Evolutionary conservation across 306 rosid species (phyloP), one percentile per base, ranked within the genome.

Genomic region (Vachellia collinsii): DNA sequence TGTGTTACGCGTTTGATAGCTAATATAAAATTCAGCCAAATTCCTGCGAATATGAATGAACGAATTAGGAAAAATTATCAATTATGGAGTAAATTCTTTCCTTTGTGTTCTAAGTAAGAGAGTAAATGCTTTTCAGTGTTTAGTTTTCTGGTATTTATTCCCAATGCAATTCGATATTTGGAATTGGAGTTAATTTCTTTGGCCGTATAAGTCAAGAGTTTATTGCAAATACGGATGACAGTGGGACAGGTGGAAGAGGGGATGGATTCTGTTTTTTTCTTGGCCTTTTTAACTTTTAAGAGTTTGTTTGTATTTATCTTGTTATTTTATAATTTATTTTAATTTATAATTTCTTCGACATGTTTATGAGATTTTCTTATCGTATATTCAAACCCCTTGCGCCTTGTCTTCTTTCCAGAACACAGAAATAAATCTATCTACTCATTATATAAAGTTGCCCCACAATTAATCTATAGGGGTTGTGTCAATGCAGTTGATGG

Each of bases 1-100:
- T 1, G 10, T 17, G 3, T 5, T 12, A 11, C 1, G 20, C 2
- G 0, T 6, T 47, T 0, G 5, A 46, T 1, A 0, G 0, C 16
- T 12, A 46, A 46, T 3, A 9, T 9, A 46, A 12, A 46, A 46
- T 11, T 1, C 10, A 3, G 11, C 11, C 3, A 14, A 50, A 50
- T 50, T n/a, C 2, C 14, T 50, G 17, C 14, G 7, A 50, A 13
- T 19, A 14, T 16, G 56, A 1, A 50, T 16, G 7, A 16, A 14
- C 56, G 0, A 50, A 51, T 51, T 17, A 17, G 22, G 59, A 14
- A 5, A 51, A 17, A 51, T 17, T 4, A 51, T 51, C 3, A 51
- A 51, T 3, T 14, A 19, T 17, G 59, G 59, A 51, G 17, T 5
- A 17, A 1, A 7, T 51, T 51, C 3, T 29, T 29, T 29, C 2